Base-by-base conservation (phyloP, 75 land plant genomes). In the Ceratopteris richardii region DNA sequence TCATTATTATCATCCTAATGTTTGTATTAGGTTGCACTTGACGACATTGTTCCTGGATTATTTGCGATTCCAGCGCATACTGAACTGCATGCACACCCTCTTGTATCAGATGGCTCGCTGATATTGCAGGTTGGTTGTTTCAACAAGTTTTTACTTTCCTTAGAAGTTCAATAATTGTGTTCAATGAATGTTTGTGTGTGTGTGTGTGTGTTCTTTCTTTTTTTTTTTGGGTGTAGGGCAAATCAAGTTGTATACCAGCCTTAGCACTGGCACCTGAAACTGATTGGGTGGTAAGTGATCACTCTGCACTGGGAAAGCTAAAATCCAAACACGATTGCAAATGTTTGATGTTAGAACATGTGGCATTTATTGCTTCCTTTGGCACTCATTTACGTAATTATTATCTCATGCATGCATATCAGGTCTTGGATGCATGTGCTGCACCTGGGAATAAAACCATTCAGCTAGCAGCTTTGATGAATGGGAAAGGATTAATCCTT, bases 351-450 rank as follows among this genome's bases (percentile, higher is more conserved):
- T n/a, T n/a, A n/a, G n/a, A n/a, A n/a, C n/a, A n/a, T n/a, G n/a
- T n/a, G n/a, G n/a, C n/a, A n/a, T n/a, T n/a, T n/a, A n/a, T n/a
- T n/a, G n/a, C n/a, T n/a, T n/a, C n/a, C n/a, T n/a, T n/a, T n/a
- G n/a, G n/a, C n/a, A n/a, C n/a, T n/a, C n/a, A n/a, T n/a, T n/a
- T n/a, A n/a, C n/a, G n/a, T n/a, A n/a, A 23, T 19, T 0, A 22
- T 62, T 58, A 12, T 18, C 26, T n/a, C 29, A 14, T n/a, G 26
- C 28, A n/a, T 37, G 9, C 9, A 9, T 33, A 33, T 68, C 67
- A 92, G 97, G 97, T 92, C 29, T 72, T 92, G 62, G 97, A 92
- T 82, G 97, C 97, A 29, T 92, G 97, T 76, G 74, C 97, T 52
- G 94, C 97, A 50, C 97, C 97, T 44, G 97, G 97, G 29, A 92